Evolutionary conservation across 2,329 filamentous ascomycete genomes (phyloP).

Genomic region (Pseudogymnoascus sp.): DNA sequence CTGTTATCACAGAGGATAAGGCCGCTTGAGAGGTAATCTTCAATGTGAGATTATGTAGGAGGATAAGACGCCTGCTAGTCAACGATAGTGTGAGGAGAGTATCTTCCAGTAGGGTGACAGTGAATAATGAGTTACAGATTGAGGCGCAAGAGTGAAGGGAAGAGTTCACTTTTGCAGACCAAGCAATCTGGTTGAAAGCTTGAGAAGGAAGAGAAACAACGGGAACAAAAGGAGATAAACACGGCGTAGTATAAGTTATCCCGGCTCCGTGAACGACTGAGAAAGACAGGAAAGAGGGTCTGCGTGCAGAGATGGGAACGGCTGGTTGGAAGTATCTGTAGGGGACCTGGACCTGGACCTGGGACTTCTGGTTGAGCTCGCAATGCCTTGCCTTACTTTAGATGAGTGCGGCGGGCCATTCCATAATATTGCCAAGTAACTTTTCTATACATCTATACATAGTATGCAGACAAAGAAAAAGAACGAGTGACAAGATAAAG

Average conservation of each 20-base stretch:
- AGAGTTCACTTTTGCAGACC: not conserved
- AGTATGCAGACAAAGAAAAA: not conserved
- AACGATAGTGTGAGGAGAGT: not conserved
- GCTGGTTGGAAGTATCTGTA: not conserved
- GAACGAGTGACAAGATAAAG: not conserved
- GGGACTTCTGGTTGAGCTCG: not conserved
- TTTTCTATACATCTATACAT: not conserved
- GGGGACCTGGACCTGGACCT: not conserved
- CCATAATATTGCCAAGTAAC: not conserved
- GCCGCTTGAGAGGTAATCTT: not conserved
- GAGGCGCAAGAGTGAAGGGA: not conserved
- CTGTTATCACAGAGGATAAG: not conserved
- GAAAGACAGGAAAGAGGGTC: not conserved
- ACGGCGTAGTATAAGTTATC: not conserved
- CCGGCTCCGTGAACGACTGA: not conserved
- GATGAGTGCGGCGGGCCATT: not conserved
- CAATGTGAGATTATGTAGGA: slow-evolving; percentile 1
- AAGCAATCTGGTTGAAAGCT: not conserved
- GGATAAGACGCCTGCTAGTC: not conserved
- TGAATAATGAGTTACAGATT: not conserved
- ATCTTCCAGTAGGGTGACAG: not conserved
- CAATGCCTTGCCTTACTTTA: not conserved
- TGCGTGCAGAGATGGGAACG: not conserved
- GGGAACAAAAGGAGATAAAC: slow-evolving; percentile 2
- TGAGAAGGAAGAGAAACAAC: not conserved